These are phyloP conservation scores for Kwoniella europaea DNA, from an alignment of 768 basidiomycete species.

Conservation along the genomic window DNA sequence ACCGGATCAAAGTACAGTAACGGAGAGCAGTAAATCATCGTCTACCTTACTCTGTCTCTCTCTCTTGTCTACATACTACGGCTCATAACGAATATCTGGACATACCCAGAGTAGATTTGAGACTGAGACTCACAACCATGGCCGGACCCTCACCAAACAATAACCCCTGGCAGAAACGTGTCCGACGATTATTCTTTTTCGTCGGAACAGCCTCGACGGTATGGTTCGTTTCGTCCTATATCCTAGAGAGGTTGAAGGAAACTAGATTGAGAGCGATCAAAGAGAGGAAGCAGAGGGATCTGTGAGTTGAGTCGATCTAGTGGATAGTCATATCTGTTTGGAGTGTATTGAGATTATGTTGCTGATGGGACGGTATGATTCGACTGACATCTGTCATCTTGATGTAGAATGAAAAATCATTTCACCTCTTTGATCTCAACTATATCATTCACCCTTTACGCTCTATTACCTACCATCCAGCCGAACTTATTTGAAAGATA, in stretches of 20 bases:
- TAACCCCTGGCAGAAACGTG: slow-evolving; percentile 41
- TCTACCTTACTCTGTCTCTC: neutral
- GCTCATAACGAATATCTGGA: neutral
- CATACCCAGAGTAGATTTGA: neutral
- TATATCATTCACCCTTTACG: slow-evolving; percentile 57
- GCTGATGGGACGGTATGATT: too few relatives aligned
- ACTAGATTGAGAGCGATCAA: slow-evolving; percentile 37
- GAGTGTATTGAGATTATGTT: too few relatives aligned
- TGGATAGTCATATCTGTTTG: too few relatives aligned
- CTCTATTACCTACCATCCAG: slow-evolving; percentile 53
- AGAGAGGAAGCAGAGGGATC: slow-evolving; percentile 39
- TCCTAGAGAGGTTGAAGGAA: slow-evolving; percentile 43
- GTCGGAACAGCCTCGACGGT: slow-evolving; percentile 42
- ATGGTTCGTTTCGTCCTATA: slow-evolving; percentile 42
- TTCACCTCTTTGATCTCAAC: slow-evolving; percentile 54
- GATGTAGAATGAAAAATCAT: slow-evolving; percentile 45
- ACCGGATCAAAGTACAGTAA: neutral
- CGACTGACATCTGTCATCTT: neutral
- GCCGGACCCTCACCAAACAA: neutral
- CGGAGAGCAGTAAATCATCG: neutral
- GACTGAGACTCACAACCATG: neutral
- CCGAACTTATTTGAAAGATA: slow-evolving; percentile 46
- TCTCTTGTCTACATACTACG: too few relatives aligned
- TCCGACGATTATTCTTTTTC: slow-evolving; percentile 35
- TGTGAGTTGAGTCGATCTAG: slow-evolving; percentile 25